Evolutionary conservation across 2,329 filamentous ascomycete genomes (phyloP), one percentile per base, ranked within the genome.

Genomic region (Fusarium caatingaense): DNA sequence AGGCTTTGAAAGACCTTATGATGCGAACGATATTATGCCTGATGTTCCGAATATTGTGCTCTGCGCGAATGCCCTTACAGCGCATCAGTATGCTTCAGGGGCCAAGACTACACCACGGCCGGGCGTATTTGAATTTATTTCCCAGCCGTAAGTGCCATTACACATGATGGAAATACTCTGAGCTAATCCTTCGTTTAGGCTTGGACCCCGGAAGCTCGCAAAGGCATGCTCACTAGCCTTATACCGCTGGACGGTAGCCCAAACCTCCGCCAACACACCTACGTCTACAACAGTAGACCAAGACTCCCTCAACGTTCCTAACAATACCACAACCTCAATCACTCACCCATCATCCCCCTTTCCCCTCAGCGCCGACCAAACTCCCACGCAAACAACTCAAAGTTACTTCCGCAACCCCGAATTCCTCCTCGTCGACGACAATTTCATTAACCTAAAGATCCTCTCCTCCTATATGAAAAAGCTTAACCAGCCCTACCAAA

Each of bases 361-460:
- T 12, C 67, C 64, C 2, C 28, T 47, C 1, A 70, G 63, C 3
- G 41, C 60, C 28, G 63, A 70, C 2, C 46, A 54, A 41, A 70
- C 67, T 6, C 63, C 67, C 10, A 64, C 30, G 3, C 53, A 47
- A 3, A 46, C 49, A 2, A 37, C 13, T 3, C 12, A 56, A 12
- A n/a, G 49, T 7, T 71, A 56, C 27, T 57, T 66, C 15, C 30
- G 25, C 6, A 44, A 37, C 2, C 53, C 48, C 0, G 53, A 69
- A 12, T 76, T 81, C 8, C 73, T 84, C 1, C 74, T 83, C 1
- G 81, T 83, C 0, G 81, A 83, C 25, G 81, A 83, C 56, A 83
- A 83, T 54, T 63, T 69, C 5, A 81, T 83, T 60, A 83, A 83
- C 44, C 59, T 81, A 1, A 76, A 78, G 55, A 75, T 80, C 3